Conservation (phyloP, 352 stramenopile species). For the Aphanomyces astaci region DNA sequence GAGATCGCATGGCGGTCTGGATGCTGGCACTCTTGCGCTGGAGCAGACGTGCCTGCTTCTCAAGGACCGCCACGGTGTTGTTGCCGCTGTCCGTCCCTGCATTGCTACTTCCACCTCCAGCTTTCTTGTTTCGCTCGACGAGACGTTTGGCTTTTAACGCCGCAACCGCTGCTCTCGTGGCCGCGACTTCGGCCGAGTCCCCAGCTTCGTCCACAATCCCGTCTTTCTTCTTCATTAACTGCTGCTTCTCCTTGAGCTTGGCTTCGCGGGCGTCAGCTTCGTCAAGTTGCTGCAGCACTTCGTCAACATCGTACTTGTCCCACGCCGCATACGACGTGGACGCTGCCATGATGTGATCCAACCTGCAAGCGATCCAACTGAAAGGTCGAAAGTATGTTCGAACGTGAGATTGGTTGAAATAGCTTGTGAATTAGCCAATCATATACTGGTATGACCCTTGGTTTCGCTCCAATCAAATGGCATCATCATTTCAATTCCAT, state of each 20-base stretch:
- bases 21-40: constrained; percentile 11
- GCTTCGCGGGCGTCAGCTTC: constrained; percentile 5
- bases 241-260: constrained; percentile 6
- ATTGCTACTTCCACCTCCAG: not conserved
- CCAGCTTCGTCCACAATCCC: constrained; percentile 9
- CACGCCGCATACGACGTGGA: constrained; percentile 22
- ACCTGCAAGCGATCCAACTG: not conserved
- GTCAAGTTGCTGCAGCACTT: constrained; percentile 15
- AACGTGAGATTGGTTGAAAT: constrained; percentile 9
- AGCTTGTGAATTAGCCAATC: constrained; percentile 17
- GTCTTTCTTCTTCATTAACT: constrained; percentile 22
- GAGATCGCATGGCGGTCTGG: constrained; percentile 10
- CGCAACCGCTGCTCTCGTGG: constrained; percentile 13
- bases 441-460: not conserved
- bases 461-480: constrained; percentile 18
- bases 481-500: not conserved
- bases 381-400: not conserved
- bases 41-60: constrained; percentile 1
- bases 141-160: constrained; percentile 17
- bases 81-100: not conserved
- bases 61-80: not conserved
- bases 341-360: constrained; percentile 7
- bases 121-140: not conserved
- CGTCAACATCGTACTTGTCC: constrained; percentile 21
- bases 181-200: constrained; percentile 15